Evolutionary conservation across 2,329 filamentous ascomycete species (phyloP).

Genomic region (Aspergillus pseudoviridinutans): DNA sequence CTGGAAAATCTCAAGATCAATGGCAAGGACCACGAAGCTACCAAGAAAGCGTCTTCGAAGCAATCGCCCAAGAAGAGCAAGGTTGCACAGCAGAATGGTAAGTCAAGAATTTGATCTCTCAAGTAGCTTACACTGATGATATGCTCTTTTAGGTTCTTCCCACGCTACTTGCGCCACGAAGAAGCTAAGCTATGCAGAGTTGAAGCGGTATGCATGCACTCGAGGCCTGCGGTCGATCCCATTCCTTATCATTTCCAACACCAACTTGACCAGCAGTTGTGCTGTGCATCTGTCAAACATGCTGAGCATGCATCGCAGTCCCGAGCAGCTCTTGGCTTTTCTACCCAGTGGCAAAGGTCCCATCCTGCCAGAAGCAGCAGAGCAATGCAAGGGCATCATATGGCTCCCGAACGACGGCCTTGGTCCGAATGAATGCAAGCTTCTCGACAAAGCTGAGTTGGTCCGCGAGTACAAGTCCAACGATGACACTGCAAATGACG

Average conservation of each 20-base stretch:
- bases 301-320: slow-evolving; percentile 23
- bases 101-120: neutral
- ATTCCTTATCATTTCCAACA: slow-evolving; percentile 27
- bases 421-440: slow-evolving; percentile 9
- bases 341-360: slow-evolving; percentile 26
- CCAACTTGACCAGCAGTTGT: slow-evolving; percentile 19
- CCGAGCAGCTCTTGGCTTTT: slow-evolving; percentile 26
- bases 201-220: slow-evolving; percentile 27
- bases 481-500: slow-evolving; percentile 8
- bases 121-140: slow-evolving; percentile 2
- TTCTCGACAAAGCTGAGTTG: slow-evolving; percentile 20
- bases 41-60: slow-evolving; percentile 5
- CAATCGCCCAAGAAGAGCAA: slow-evolving; percentile 17
- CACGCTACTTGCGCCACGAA: slow-evolving; percentile 3
- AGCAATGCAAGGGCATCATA: slow-evolving; percentile 23
- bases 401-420: slow-evolving; percentile 25
- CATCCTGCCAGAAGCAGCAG: slow-evolving; percentile 14
- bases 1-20: slow-evolving; percentile 6
- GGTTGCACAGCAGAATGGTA: slow-evolving; percentile 10
- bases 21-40: slow-evolving; percentile 17
- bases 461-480: slow-evolving; percentile 9
- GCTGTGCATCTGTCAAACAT: slow-evolving; percentile 29
- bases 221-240: slow-evolving; percentile 34
- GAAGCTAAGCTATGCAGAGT: slow-evolving; percentile 8
- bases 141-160: slow-evolving; percentile 7